Evolutionary conservation across 2,329 filamentous ascomycete species (phyloP).

Genomic region (Periconia sp.): DNA sequence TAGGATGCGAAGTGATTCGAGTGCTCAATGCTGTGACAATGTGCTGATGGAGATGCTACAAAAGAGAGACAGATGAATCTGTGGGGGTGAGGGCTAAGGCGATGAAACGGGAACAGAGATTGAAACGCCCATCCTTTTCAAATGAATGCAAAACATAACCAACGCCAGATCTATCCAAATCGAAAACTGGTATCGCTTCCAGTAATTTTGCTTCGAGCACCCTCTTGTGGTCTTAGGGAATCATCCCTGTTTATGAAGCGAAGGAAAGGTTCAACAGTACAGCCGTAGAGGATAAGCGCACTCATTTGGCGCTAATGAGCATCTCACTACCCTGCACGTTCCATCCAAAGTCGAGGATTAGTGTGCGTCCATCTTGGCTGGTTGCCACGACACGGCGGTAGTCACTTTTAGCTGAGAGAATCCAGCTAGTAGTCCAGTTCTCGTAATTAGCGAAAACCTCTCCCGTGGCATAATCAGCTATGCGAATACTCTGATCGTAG

Average conservation of each 20-base stretch:
- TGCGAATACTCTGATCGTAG: constrained; percentile 94
- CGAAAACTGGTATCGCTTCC: too few species aligned
- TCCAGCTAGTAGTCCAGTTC: constrained; percentile 97
- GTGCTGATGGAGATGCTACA: not conserved
- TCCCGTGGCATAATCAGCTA: constrained; percentile 85
- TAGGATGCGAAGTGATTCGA: too few species aligned
- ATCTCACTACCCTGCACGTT: constrained; percentile 56
- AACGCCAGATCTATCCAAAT: not conserved
- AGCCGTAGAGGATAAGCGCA: not conserved
- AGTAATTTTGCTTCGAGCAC: too few species aligned
- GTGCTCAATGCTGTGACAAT: not conserved
- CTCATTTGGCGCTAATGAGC: constrained; percentile 31
- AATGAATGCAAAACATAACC: not conserved
- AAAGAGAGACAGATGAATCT: not conserved
- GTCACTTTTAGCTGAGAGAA: constrained; percentile 92
- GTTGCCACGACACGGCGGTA: constrained; percentile 93
- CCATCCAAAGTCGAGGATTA: constrained; percentile 90
- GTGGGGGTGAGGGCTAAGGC: not conserved
- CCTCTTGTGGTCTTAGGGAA: too few species aligned
- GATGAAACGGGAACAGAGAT: not conserved
- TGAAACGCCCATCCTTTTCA: not conserved
- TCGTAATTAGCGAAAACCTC: constrained; percentile 79
- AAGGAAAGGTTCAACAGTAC: not conserved
- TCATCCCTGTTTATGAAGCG: too few species aligned
- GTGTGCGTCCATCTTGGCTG: constrained; percentile 87